Conservation (phyloP, 306 rosid species). For the Vigna angularis region DNA sequence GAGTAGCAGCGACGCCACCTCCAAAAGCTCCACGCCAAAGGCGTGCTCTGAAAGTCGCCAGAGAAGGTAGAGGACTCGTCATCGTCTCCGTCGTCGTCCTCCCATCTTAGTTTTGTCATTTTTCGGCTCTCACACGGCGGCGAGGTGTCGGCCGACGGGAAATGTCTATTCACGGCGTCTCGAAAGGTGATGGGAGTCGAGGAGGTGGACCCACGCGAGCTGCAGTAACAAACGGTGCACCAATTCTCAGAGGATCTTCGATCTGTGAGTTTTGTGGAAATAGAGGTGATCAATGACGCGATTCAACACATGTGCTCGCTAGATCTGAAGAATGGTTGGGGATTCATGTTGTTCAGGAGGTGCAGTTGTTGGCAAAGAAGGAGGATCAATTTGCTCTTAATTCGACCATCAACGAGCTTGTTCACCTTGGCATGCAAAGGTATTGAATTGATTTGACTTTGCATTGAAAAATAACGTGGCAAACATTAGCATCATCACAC, state of each 20-base stretch:
- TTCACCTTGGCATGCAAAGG: slow-evolving; percentile 92
- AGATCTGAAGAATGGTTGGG: slow-evolving; percentile 94
- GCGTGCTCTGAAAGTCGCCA: slow-evolving; percentile 90
- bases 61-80: slow-evolving; percentile 51
- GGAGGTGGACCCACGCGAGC: slow-evolving; percentile 70
- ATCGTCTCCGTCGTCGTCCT: slow-evolving; percentile 34
- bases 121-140: slow-evolving; percentile 93
- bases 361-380: slow-evolving; percentile 88
- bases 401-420: slow-evolving; percentile 82
- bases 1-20: slow-evolving; percentile 61
- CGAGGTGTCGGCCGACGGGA: slow-evolving; percentile 92
- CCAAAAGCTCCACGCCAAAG: slow-evolving; percentile 77
- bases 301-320: slow-evolving; percentile 87
- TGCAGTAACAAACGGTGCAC: slow-evolving; percentile 78
- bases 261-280: slow-evolving; percentile 66
- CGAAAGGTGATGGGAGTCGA: slow-evolving; percentile 80
- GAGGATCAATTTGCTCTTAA: slow-evolving; percentile 75
- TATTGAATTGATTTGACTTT: slow-evolving; percentile 29
- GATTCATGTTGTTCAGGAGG: slow-evolving; percentile 91
- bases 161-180: slow-evolving; percentile 92
- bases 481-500: no score
- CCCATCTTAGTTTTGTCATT: slow-evolving; percentile 64
- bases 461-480: no score
- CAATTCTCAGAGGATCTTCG: slow-evolving; percentile 79
- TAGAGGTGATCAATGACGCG: slow-evolving; percentile 63